phyloP scores from a whole-genome alignment of 257 asterid species.

The Nicotiana sylvestris region DNA sequence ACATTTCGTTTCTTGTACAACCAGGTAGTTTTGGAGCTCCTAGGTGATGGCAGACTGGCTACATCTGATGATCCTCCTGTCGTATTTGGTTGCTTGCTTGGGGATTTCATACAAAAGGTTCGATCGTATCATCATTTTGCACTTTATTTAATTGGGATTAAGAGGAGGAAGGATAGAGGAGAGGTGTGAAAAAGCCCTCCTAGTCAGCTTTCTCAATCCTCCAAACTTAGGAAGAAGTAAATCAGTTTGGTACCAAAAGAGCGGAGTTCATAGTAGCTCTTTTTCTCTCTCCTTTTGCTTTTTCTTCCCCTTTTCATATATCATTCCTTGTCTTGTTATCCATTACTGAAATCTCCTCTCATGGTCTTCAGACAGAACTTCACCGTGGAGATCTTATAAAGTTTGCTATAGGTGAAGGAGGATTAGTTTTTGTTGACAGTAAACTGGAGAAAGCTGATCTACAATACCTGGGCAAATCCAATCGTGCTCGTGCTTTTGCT shows the following conservation, averaged over 20 bases:
- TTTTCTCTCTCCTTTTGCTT: not conserved
- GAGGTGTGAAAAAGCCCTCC: not conserved
- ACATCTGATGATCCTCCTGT: constrained; percentile 84
- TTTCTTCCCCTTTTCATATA: too few species aligned
- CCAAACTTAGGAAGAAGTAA: not conserved
- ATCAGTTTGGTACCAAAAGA: not conserved
- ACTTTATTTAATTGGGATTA: not conserved
- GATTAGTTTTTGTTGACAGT: constrained; percentile 59
- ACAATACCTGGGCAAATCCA: constrained; percentile 67
- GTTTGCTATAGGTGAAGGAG: constrained; percentile 58
- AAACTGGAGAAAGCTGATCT: constrained; percentile 79
- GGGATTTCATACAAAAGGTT: constrained; percentile 74
- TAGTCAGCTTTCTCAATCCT: not conserved
- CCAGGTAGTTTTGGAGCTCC: constrained; percentile 84
- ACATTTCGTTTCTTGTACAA: constrained; percentile 19
- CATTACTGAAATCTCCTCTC: constrained; percentile 12
- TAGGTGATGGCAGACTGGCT: constrained; percentile 63
- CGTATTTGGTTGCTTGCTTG: constrained; percentile 65
- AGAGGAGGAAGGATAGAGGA: not conserved
- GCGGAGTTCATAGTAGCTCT: not conserved
- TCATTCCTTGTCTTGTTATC: not conserved
- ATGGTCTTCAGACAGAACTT: constrained; percentile 57
- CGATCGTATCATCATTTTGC: constrained; percentile 11
- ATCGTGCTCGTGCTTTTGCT: constrained; percentile 81
- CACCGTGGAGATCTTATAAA: constrained; percentile 59